Percentiles rank a stretch among this genome's conserved stretches.
phyloP scores from a whole-genome alignment of 139 green algal genomes.

The Eudorina sp. region DNA sequence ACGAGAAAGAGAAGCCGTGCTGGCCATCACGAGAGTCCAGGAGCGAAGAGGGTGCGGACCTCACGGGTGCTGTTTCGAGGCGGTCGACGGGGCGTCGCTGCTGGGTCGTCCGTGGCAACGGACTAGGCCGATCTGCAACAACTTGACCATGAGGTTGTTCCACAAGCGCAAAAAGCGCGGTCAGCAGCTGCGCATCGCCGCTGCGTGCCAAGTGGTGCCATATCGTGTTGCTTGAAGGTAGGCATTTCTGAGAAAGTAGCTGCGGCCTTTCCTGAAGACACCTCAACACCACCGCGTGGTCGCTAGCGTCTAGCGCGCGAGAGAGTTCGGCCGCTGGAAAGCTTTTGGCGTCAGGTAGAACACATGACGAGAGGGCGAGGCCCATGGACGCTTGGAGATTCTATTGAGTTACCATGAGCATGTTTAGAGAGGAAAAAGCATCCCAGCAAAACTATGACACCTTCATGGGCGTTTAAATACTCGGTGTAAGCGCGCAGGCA shows the following conservation, averaged over 20 bases:
- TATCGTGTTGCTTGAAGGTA: background rate
- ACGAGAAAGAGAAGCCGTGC: no score
- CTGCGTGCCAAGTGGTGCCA: constrained; percentile 2
- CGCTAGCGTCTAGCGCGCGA: background rate
- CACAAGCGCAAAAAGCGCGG: background rate
- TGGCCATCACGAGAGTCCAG: no score
- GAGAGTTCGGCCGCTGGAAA: background rate
- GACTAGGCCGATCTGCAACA: no score
- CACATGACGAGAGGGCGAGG: background rate
- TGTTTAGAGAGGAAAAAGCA: no score
- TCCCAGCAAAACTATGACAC: no score
- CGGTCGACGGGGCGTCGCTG: no score
- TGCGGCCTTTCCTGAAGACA: background rate
- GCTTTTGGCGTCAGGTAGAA: background rate
- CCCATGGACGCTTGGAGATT: no score
- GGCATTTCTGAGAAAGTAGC: background rate
- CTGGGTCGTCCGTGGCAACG: background rate
- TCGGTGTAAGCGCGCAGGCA: no score
- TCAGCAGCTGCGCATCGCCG: background rate
- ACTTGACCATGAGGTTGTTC: background rate
- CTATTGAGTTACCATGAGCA: no score
- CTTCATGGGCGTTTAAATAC: no score
- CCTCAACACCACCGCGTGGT: background rate
- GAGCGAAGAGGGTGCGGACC: no score
- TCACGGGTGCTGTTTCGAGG: no score